These are phyloP conservation scores for Candida krabiensis DNA, from an alignment of 805 yeast genomes.

Conservation along the genomic window DNA sequence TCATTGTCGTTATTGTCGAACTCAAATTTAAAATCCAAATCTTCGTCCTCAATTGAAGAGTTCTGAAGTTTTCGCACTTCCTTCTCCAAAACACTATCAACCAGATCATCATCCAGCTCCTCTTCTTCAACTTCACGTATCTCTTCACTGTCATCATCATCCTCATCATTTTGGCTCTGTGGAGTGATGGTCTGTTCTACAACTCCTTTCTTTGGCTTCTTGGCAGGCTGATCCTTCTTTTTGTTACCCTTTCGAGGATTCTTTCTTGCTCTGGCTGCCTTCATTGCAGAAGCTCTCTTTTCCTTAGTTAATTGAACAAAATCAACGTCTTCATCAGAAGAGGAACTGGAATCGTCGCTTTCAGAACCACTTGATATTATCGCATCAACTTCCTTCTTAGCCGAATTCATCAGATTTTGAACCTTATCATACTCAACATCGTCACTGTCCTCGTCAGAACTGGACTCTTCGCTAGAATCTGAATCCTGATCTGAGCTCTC, in stretches of 20 bases:
- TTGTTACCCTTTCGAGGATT: slow-evolving; percentile 22
- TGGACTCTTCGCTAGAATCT: slow-evolving; percentile 18
- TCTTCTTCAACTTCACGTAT: slow-evolving; percentile 35
- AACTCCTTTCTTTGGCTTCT: slow-evolving; percentile 10
- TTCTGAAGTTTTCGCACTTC: slow-evolving; percentile 38
- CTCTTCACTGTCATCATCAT: slow-evolving; percentile 9
- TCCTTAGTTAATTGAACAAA: slow-evolving; percentile 72
- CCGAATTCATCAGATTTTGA: slow-evolving; percentile 11
- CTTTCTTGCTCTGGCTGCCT: slow-evolving; percentile 38
- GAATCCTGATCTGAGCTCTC: slow-evolving; percentile 19
- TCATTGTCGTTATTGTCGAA: slow-evolving; percentile 41
- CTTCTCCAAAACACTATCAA: slow-evolving; percentile 41
- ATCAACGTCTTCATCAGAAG: slow-evolving; percentile 70
- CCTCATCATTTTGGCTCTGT: slow-evolving; percentile 3
- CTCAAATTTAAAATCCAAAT: slow-evolving; percentile 36
- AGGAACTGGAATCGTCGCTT: slow-evolving; percentile 42
- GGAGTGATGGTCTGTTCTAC: slow-evolving; percentile 1
- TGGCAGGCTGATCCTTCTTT: slow-evolving; percentile 7
- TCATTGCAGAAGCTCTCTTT: slow-evolving; percentile 56
- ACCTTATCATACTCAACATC: slow-evolving; percentile 28
- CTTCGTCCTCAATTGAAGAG: slow-evolving; percentile 26
- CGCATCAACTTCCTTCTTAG: slow-evolving; percentile 23
- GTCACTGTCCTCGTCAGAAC: slow-evolving; percentile 26
- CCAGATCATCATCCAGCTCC: slow-evolving; percentile 40
- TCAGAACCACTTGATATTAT: slow-evolving; percentile 38